Percentiles rank a stretch among this genome's conserved stretches.
These are phyloP conservation scores for Dryadomyces sulphureus DNA, from an alignment of 2,329 filamentous ascomycete species.

Conservation along the genomic window DNA sequence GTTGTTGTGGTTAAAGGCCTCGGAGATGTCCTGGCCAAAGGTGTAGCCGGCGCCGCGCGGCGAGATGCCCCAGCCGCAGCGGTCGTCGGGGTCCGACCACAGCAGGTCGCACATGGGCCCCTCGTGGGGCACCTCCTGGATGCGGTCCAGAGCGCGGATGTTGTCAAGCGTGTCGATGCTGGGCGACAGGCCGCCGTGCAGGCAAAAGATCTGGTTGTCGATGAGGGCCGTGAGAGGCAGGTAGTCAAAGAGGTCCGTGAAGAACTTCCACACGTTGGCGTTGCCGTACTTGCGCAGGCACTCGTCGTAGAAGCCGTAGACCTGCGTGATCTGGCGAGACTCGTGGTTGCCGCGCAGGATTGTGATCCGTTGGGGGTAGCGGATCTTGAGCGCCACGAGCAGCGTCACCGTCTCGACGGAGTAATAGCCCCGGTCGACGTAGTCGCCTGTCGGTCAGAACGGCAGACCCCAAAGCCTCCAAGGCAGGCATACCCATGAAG, in stretches of 20 bases:
- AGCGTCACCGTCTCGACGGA: conserved; percentile 96
- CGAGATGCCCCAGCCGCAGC: conserved; percentile 91
- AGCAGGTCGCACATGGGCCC: conserved; percentile 96
- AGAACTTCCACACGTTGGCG: conserved; percentile 98
- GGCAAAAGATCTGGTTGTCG: conserved; percentile 98
- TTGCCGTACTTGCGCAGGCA: conserved; percentile 98
- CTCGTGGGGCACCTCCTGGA: conserved; percentile 96
- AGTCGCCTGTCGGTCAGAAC: conserved; percentile 56
- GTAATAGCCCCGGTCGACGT: conserved; percentile 97
- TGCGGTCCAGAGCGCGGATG: conserved; percentile 86
- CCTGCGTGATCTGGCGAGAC: conserved; percentile 95
- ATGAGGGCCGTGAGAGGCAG: conserved; percentile 93
- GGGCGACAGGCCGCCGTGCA: conserved; percentile 93
- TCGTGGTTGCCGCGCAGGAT: conserved; percentile 98
- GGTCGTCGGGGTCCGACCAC: conserved; percentile 96
- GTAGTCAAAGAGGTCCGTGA: conserved; percentile 97
- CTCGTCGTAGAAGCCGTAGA: conserved; percentile 99
- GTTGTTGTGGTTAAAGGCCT: conserved; percentile 99
- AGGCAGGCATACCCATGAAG: conserved; percentile 67
- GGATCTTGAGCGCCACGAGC: conserved; percentile 91
- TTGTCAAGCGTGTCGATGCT: conserved; percentile 93
- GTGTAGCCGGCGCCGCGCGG: conserved; percentile 90
- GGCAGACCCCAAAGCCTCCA: not conserved
- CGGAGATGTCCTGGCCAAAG: conserved; percentile 92
- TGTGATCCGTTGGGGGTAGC: conserved; percentile 94